Evolutionary conservation across 495 filamentous ascomycete genomes (phyloP).

Genomic region (Wilcoxina mikolae): DNA sequence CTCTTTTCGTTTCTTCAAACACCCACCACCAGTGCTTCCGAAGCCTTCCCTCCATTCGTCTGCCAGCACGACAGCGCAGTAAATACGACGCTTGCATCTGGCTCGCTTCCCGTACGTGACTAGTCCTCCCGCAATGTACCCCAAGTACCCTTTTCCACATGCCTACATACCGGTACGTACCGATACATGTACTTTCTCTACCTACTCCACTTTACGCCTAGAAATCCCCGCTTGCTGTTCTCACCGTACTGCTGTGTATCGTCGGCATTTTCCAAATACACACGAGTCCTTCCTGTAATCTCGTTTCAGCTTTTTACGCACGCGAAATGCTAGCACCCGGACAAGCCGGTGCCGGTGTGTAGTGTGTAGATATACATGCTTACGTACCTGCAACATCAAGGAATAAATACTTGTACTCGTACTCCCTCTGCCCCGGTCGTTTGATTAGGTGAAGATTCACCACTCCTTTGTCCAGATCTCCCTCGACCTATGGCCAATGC

Average conservation of each 20-base stretch:
- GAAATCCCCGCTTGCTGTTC: constrained; percentile 42
- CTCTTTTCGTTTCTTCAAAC: neutral
- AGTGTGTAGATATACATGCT: neutral
- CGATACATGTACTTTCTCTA: too few relatives aligned
- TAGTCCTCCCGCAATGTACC: too few relatives aligned
- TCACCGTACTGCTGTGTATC: constrained; percentile 27
- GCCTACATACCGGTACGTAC: too few relatives aligned
- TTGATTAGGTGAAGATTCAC: constrained; percentile 68
- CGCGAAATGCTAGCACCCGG: neutral
- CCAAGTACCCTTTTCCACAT: too few relatives aligned
- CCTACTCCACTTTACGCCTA: constrained; percentile 53
- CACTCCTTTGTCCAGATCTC: constrained; percentile 56
- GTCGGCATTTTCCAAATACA: constrained; percentile 49
- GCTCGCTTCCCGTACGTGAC: constrained; percentile 1
- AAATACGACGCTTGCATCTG: neutral
- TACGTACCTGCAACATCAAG: constrained; percentile 54
- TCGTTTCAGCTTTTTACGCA: neutral
- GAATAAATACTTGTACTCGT: constrained; percentile 64
- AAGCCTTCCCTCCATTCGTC: neutral
- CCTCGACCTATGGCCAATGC: constrained; percentile 85
- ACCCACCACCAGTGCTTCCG: neutral
- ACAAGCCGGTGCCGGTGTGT: neutral
- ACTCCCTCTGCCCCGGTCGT: constrained; percentile 45
- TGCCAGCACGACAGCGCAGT: neutral
- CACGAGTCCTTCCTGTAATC: constrained; percentile 35